Percentiles rank a stretch among this genome's conserved stretches.
Evolutionary conservation across 352 stramenopile genomes (phyloP).

Genomic region (Pythium volutum): DNA sequence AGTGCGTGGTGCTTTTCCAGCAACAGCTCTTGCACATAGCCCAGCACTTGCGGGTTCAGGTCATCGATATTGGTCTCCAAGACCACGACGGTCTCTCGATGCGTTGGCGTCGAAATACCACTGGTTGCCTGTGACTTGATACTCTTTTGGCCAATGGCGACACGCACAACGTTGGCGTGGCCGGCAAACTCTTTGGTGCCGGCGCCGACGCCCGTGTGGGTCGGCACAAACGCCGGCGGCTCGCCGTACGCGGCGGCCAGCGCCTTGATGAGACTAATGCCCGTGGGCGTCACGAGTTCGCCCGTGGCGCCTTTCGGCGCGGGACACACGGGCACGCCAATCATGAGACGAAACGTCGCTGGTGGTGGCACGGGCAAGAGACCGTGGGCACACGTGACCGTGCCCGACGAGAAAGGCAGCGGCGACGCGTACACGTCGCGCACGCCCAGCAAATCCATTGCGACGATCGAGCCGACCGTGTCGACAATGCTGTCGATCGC

Average conservation of each 20-base stretch:
- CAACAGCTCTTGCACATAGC: conserved; percentile 71
- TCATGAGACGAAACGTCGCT: conserved; percentile 94
- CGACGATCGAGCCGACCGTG: conserved; percentile 93
- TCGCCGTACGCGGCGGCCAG: conserved; percentile 73
- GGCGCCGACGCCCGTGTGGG: conserved; percentile 73
- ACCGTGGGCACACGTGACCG: conserved; percentile 94
- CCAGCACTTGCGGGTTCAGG: conserved; percentile 83
- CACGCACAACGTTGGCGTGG: conserved; percentile 90
- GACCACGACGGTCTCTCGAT: conserved; percentile 54
- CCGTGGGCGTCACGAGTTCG: conserved; percentile 96
- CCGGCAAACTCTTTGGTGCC: conserved; percentile 88
- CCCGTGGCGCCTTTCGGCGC: conserved; percentile 84
- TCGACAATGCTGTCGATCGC: conserved; percentile 97
- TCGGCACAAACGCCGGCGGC: conserved; percentile 72
- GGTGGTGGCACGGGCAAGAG: conserved; percentile 93
- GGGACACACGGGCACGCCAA: conserved; percentile 90
- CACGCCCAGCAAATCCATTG: conserved; percentile 90
- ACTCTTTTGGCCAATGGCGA: conserved; percentile 60
- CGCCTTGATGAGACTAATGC: conserved; percentile 92
- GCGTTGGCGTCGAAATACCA: not conserved
- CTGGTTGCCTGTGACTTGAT: conserved; percentile 17
- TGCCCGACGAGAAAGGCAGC: conserved; percentile 90
- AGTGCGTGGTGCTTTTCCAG: conserved; percentile 58
- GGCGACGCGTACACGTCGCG: conserved; percentile 82
- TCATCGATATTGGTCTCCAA: conserved; percentile 92